Evolutionary conservation across 257 asterid species (phyloP).

Genomic region (Oldenlandia corymbosa): DNA sequence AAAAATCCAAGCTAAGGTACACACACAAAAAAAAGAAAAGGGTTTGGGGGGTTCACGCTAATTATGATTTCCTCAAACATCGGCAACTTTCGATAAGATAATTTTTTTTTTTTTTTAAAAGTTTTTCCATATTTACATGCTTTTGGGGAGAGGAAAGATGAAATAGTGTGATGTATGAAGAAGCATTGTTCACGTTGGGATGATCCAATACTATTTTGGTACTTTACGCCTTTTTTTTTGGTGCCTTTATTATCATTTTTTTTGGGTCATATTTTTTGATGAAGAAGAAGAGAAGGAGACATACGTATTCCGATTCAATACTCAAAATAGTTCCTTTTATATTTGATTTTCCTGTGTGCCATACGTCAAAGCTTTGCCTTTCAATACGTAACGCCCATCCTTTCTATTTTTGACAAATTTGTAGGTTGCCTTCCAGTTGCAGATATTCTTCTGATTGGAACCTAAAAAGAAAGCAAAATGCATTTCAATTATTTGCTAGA

Average conservation of each 20-base stretch:
- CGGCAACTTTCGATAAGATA: constrained; percentile 9
- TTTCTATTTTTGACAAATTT: neutral
- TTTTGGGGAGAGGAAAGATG: constrained; percentile 6
- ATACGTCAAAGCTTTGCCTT: constrained; percentile 18
- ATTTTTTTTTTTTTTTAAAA: too few species aligned
- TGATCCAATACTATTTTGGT: constrained; percentile 13
- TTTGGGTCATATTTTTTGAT: too few species aligned
- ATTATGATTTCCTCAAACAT: constrained; percentile 19
- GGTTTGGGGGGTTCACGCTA: constrained; percentile 1
- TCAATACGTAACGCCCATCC: constrained; percentile 19
- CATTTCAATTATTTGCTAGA: too few species aligned
- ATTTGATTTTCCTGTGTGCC: neutral
- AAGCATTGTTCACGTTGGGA: constrained; percentile 22
- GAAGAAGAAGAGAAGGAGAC: neutral
- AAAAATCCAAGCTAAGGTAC: too few species aligned
- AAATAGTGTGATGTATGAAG: constrained; percentile 1
- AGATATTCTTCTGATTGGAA: too few species aligned
- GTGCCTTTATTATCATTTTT: neutral
- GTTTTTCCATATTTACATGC: constrained; percentile 1
- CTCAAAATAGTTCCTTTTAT: neutral
- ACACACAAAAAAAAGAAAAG: neutral
- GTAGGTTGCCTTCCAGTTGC: neutral
- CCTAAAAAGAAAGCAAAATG: too few species aligned
- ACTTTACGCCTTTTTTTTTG: constrained; percentile 10
- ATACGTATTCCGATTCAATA: constrained; percentile 9